A percentile compares a stretch with the other conserved stretches of the same genome.
phyloP scores from a whole-genome alignment of 352 stramenopile species.

The Globisporangium okanoganense region DNA sequence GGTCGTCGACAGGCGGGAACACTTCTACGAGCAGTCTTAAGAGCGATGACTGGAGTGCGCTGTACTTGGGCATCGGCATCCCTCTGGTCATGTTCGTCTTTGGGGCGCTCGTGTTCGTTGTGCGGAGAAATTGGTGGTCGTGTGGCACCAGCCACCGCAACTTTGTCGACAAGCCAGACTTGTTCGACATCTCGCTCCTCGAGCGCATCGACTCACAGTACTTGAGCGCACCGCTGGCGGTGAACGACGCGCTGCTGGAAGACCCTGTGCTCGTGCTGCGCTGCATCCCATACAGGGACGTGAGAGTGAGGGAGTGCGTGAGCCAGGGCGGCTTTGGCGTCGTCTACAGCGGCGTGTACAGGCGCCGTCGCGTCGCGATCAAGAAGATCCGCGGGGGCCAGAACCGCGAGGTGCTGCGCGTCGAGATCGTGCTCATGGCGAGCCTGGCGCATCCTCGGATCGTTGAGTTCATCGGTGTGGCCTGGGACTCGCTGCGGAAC shows the following conservation, averaged over 20 bases:
- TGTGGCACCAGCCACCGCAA: neutral
- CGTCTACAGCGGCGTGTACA: conserved; percentile 23
- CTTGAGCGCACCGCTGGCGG: conserved; percentile 6
- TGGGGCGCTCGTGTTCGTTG: neutral
- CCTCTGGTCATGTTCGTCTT: neutral
- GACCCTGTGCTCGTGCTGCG: conserved; percentile 18
- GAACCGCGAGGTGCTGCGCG: conserved; percentile 11
- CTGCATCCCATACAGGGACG: conserved; percentile 12
- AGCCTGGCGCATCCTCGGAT: conserved; percentile 42
- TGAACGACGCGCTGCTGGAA: conserved; percentile 10
- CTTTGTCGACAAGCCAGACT: neutral
- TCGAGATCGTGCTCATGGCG: conserved; percentile 26
- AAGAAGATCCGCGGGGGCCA: conserved; percentile 21
- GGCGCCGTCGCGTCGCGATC: conserved; percentile 18
- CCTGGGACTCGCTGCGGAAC: conserved; percentile 57
- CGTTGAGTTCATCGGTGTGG: conserved; percentile 63
- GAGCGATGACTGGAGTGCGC: neutral
- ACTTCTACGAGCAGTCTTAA: neutral
- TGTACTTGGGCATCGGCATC: conserved; percentile 2
- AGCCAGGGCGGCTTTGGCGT: conserved; percentile 22
- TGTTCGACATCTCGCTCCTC: conserved; percentile 3
- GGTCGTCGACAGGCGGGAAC: too few relatives aligned
- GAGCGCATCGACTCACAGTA: conserved; percentile 3
- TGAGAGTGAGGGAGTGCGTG: conserved; percentile 7
- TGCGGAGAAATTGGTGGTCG: neutral